Evolutionary conservation across 2,329 filamentous ascomycete genomes (phyloP).

Genomic region (Penicillium sp.): DNA sequence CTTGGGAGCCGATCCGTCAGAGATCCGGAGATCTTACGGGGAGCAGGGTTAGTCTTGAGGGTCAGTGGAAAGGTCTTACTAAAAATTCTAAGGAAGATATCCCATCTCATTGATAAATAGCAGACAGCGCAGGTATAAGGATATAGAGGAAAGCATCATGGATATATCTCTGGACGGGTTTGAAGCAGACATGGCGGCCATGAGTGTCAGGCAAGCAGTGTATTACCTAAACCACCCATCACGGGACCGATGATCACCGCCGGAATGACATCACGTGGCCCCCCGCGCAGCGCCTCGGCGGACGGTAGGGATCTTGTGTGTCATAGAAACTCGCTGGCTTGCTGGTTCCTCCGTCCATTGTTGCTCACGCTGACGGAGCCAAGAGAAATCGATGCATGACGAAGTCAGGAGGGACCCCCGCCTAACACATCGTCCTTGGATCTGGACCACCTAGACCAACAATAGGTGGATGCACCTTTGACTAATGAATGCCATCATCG

Average conservation of each 20-base stretch:
- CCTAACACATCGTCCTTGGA: constrained; percentile 19
- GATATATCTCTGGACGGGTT: too few species aligned
- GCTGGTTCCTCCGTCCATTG: constrained; percentile 7
- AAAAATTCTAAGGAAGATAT: too few species aligned
- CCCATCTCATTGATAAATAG: too few species aligned
- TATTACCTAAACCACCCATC: background rate
- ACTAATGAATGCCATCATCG: constrained; percentile 21
- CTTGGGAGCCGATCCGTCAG: too few species aligned
- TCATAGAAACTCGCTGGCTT: constrained; percentile 18
- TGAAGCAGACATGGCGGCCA: too few species aligned
- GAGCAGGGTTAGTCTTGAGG: too few species aligned
- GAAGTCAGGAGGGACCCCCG: constrained; percentile 16
- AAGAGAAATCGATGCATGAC: constrained; percentile 10
- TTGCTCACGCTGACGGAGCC: constrained; percentile 15
- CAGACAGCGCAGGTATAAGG: too few species aligned
- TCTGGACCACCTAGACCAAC: constrained; percentile 8
- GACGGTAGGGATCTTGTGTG: constrained; percentile 10
- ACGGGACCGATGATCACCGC: background rate
- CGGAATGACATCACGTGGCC: constrained; percentile 4
- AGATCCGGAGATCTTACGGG: too few species aligned
- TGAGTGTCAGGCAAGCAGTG: too few species aligned
- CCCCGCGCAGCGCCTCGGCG: background rate
- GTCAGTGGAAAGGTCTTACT: too few species aligned
- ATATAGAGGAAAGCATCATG: too few species aligned
- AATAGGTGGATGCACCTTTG: constrained; percentile 11